Conservation (phyloP, 305 asterid genomes). For the Fraxinus ornus region DNA sequence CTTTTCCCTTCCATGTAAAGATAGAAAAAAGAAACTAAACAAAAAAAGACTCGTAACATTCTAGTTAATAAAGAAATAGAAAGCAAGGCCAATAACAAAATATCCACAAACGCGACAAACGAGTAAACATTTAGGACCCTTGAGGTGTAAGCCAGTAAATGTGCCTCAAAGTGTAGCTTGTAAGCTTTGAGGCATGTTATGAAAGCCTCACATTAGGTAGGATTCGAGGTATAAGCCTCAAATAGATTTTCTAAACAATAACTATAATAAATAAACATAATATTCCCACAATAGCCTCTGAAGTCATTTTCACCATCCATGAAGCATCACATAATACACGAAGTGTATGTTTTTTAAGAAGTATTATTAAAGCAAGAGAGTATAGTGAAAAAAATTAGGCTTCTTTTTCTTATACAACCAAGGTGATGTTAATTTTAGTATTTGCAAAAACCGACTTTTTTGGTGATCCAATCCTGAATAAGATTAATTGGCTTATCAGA, state of each 20-base stretch:
- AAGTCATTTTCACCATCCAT: neutral
- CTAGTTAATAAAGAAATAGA: too few species aligned
- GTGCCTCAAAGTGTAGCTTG: neutral
- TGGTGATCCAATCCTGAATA: neutral
- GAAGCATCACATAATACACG: neutral
- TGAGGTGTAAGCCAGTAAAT: neutral
- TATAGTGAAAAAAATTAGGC: neutral
- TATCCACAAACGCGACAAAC: neutral
- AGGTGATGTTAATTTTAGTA: neutral
- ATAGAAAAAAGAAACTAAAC: neutral
- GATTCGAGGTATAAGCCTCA: neutral
- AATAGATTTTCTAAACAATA: neutral
- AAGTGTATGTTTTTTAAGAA: neutral
- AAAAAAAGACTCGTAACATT: neutral
- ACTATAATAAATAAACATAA: neutral
- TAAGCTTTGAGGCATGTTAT: neutral
- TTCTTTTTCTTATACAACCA: neutral
- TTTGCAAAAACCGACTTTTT: neutral
- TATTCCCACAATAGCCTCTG: neutral
- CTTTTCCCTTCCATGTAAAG: neutral
- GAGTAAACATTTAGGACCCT: neutral
- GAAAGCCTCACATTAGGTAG: neutral
- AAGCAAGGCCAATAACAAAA: neutral
- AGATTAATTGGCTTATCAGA: neutral
- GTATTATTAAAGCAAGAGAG: neutral